A percentile compares a stretch with the other conserved stretches of the same genome.
phyloP scores from a whole-genome alignment of 257 asterid genomes.

The Catharanthus roseus region DNA sequence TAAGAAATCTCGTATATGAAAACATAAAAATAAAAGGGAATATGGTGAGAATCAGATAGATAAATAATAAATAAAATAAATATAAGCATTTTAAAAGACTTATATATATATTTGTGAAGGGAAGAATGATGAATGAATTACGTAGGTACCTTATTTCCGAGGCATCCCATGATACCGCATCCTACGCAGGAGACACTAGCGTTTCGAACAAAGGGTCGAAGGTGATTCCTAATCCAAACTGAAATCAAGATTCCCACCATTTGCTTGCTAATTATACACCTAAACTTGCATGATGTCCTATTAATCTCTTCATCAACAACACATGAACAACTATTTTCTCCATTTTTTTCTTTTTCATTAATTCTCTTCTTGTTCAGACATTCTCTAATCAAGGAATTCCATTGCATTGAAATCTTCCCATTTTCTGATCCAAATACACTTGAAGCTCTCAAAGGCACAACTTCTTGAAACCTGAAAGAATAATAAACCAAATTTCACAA shows the following conservation, averaged over 20 bases:
- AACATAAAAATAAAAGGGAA: too few relatives aligned
- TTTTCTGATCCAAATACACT: conserved; percentile 47
- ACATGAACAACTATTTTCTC: conserved; percentile 1
- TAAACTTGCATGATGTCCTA: conserved; percentile 16
- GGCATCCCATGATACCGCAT: conserved; percentile 63
- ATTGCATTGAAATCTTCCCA: conserved; percentile 27
- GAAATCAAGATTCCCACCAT: conserved; percentile 66
- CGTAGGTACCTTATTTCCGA: conserved; percentile 54
- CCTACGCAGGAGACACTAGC: conserved; percentile 64
- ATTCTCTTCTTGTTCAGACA: conserved; percentile 29
- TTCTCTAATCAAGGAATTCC: conserved; percentile 51
- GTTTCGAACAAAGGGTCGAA: conserved; percentile 30
- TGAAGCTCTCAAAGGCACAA: conserved; percentile 48
- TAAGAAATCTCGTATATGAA: too few relatives aligned
- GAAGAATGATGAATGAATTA: too few relatives aligned
- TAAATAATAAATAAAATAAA: too few relatives aligned
- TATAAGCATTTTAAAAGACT: too few relatives aligned
- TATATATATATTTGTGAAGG: too few relatives aligned
- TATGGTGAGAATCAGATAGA: too few relatives aligned
- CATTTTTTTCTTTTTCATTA: conserved; percentile 8
- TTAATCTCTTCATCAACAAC: neutral
- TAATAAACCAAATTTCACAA: too few relatives aligned
- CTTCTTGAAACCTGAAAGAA: conserved; percentile 56
- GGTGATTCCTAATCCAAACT: conserved; percentile 55
- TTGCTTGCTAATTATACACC: conserved; percentile 58